phyloP scores from a whole-genome alignment of 192 early-diverging fungal genomes.

The Coemansia sp. region DNA sequence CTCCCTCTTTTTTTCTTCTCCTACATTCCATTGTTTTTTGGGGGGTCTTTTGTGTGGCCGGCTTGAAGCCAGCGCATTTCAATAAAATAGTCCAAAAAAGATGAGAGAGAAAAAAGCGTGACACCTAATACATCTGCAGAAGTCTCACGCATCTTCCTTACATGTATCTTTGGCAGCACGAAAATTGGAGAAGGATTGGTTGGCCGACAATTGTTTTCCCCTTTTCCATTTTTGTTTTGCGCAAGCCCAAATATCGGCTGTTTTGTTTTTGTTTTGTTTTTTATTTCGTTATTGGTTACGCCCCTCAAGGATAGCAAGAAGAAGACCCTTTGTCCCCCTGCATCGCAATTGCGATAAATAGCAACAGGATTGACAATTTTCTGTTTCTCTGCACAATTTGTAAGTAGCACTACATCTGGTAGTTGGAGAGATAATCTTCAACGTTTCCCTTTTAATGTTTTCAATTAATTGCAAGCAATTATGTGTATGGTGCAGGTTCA shows the following conservation, averaged over 20 bases:
- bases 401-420: neutral
- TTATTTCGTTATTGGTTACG: neutral
- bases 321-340: neutral
- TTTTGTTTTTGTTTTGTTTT: neutral
- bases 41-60: neutral
- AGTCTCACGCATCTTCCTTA: neutral
- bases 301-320: neutral
- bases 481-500: neutral
- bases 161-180: neutral
- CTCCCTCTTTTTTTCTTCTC: neutral
- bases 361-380: neutral
- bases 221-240: neutral
- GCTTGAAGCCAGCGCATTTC: neutral
- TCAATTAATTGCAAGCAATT: neutral
- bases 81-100: too few species aligned
- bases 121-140: constrained; percentile 4
- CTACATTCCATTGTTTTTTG: neutral
- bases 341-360: neutral
- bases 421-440: neutral
- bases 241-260: neutral
- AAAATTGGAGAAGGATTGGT: too few species aligned
- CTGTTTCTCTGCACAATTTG: neutral
- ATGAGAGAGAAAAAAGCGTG: neutral
- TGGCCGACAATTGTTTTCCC: neutral
- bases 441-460: neutral